Evolutionary conservation across 139 green algal species (phyloP).

Genomic region (Closterium sp.): DNA sequence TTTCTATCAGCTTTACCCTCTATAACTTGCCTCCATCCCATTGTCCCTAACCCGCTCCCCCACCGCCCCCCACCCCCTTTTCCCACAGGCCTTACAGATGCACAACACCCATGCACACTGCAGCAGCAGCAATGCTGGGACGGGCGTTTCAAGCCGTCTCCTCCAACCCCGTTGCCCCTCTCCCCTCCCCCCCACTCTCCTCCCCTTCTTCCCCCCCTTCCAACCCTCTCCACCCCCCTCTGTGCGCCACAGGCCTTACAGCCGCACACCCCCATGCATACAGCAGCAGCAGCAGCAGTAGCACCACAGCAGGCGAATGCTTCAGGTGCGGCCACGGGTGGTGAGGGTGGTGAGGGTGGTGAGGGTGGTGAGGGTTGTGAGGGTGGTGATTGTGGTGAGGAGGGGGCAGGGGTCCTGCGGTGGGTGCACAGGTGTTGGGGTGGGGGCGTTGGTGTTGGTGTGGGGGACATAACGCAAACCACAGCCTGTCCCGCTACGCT

Average conservation of each 20-base stretch:
- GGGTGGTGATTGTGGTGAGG: too few species aligned
- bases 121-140: too few species aligned
- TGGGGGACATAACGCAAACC: too few species aligned
- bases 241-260: neutral
- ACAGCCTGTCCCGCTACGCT: too few species aligned
- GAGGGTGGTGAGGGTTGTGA: neutral
- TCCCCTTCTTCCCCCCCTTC: neutral
- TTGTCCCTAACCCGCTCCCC: neutral
- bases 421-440: too few species aligned
- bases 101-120: too few species aligned
- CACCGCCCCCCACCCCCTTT: neutral
- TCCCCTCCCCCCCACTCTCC: neutral
- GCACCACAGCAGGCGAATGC: neutral
- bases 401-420: too few species aligned
- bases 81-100: too few species aligned
- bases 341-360: neutral
- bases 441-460: too few species aligned
- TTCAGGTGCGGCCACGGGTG: neutral
- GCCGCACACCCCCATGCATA: neutral
- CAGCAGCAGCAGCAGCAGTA: neutral
- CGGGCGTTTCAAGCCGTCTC: too few species aligned
- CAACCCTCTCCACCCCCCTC: neutral
- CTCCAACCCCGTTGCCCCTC: neutral
- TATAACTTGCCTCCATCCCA: neutral
- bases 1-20: neutral